Conservation (phyloP, 495 filamentous ascomycete species). For the Barbatosphaeria neglecta region DNA sequence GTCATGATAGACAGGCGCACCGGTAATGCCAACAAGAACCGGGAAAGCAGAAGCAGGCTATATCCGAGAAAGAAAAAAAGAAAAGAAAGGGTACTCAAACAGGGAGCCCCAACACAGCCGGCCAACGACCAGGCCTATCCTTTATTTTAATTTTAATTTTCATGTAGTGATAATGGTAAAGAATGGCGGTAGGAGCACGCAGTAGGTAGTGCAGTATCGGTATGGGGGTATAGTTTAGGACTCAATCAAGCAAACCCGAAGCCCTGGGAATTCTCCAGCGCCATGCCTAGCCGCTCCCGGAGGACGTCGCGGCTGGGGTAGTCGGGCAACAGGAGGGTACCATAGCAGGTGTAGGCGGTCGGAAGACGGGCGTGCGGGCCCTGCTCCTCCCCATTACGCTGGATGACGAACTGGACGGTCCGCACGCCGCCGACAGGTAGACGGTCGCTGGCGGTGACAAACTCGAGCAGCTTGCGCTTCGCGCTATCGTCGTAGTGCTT, state of each 20-base stretch:
- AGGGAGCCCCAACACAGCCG: too few species aligned
- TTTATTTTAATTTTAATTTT: too few species aligned
- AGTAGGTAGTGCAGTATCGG: too few species aligned
- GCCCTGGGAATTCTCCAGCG: slow-evolving; percentile 82
- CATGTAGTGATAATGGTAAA: too few species aligned
- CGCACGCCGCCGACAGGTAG: slow-evolving; percentile 74
- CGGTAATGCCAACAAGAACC: too few species aligned
- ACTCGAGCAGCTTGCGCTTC: slow-evolving; percentile 69
- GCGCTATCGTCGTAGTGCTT: slow-evolving; percentile 53
- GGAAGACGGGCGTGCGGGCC: slow-evolving; percentile 47
- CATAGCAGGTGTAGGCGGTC: slow-evolving; percentile 82
- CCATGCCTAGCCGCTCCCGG: slow-evolving; percentile 62
- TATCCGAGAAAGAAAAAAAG: too few species aligned
- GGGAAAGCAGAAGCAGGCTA: too few species aligned
- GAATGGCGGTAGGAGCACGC: too few species aligned
- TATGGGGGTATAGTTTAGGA: too few species aligned
- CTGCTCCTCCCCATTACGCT: slow-evolving; percentile 63
- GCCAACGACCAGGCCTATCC: too few species aligned
- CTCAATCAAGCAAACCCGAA: slow-evolving; percentile 68
- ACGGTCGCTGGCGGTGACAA: slow-evolving; percentile 87
- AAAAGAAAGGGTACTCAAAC: too few species aligned
- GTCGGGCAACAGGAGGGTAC: slow-evolving; percentile 71
- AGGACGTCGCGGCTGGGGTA: slow-evolving; percentile 60
- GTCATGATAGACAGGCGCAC: too few species aligned
- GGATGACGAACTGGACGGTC: slow-evolving; percentile 70